Conservation (phyloP, 768 basidiomycete genomes). For the Infundibulicybe gibba region DNA sequence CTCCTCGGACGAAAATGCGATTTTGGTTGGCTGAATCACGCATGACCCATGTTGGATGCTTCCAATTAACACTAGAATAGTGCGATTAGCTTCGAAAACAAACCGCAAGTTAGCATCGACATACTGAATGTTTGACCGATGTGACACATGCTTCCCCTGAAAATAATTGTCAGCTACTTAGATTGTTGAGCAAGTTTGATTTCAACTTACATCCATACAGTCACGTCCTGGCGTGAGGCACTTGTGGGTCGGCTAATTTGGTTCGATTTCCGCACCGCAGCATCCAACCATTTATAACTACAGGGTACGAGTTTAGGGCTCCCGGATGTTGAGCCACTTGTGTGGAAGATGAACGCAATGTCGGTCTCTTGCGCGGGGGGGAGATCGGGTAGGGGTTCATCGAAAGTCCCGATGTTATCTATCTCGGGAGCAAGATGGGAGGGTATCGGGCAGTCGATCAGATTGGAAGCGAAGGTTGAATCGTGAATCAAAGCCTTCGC, state of each 20-base stretch:
- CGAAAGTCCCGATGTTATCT: conserved; percentile 21
- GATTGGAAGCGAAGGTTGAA: conserved; percentile 33
- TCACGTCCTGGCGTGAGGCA: conserved; percentile 47
- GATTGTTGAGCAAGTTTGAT: not conserved
- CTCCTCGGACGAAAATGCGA: conserved; percentile 65
- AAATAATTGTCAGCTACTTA: conserved; percentile 8
- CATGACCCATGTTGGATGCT: conserved; percentile 70
- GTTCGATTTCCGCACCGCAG: conserved; percentile 43
- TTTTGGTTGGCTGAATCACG: conserved; percentile 64
- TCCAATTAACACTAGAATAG: conserved; percentile 60
- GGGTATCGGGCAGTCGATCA: conserved; percentile 37
- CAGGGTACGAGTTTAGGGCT: conserved; percentile 64
- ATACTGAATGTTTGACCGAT: conserved; percentile 75
- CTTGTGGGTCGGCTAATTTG: conserved; percentile 37
- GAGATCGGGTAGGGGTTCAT: conserved; percentile 35
- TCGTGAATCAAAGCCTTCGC: conserved; percentile 60
- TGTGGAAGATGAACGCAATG: conserved; percentile 57
- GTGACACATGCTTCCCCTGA: conserved; percentile 82
- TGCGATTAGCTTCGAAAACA: conserved; percentile 11
- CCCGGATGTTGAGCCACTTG: conserved; percentile 65
- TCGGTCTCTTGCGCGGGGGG: conserved; percentile 22
- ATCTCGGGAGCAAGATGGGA: conserved; percentile 28
- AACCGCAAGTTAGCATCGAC: conserved; percentile 18
- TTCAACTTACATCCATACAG: conserved; percentile 51
- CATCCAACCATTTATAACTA: conserved; percentile 49